Evolutionary conservation across 108 stramenopile species (phyloP).

Genomic region (Nannochloropsis oceanica): DNA sequence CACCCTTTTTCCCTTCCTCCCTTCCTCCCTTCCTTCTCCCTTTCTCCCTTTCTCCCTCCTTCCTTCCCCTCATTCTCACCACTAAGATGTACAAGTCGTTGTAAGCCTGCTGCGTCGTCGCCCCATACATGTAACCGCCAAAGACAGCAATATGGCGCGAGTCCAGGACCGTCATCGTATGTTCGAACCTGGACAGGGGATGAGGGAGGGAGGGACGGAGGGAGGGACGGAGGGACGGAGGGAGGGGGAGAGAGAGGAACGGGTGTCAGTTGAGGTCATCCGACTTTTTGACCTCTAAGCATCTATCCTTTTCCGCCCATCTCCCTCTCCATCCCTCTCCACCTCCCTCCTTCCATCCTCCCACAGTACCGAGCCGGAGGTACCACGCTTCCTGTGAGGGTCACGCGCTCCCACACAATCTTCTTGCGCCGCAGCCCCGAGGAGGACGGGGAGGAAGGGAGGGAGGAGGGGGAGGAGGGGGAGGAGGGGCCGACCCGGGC

Average conservation of each 20-base stretch:
- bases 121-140: neutral
- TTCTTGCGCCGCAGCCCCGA: neutral
- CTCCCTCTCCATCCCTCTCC: neutral
- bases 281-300: neutral
- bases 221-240: neutral
- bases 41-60: too few species aligned
- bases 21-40: too few species aligned
- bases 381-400: neutral
- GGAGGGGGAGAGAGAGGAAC: neutral
- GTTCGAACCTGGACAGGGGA: neutral
- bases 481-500: neutral
- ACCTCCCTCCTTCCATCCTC: neutral
- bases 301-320: neutral
- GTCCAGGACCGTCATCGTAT: neutral
- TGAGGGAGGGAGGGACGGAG: neutral
- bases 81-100: neutral
- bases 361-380: neutral
- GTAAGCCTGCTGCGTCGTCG: neutral
- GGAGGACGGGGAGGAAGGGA: neutral
- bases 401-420: neutral
- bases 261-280: neutral
- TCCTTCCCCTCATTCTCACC: neutral
- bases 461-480: neutral
- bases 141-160: neutral
- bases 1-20: too few species aligned